phyloP scores from a whole-genome alignment of 352 stramenopile genomes.

The Thraustochytrium sp. region DNA sequence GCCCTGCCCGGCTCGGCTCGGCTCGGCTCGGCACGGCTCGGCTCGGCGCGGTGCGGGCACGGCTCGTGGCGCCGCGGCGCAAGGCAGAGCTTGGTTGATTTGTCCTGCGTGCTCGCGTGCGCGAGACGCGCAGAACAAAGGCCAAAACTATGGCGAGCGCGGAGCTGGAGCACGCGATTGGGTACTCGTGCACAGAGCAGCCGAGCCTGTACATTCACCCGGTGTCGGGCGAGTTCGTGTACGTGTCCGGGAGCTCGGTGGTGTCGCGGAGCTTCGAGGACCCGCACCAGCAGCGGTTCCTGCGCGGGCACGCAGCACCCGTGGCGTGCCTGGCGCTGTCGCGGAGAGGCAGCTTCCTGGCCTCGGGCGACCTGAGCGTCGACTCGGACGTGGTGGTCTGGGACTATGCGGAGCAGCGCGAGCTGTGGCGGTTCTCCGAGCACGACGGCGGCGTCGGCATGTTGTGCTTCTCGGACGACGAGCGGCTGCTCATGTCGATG shows the following conservation, averaged over 20 bases:
- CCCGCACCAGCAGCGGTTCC: slow-evolving; percentile 67
- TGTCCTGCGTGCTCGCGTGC: too few relatives aligned
- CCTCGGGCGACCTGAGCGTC: slow-evolving; percentile 69
- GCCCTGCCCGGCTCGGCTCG: too few relatives aligned
- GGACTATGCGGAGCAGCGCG: slow-evolving; percentile 64
- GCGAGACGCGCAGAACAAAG: too few relatives aligned
- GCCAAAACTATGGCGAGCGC: slow-evolving; percentile 53
- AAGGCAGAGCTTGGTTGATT: too few relatives aligned
- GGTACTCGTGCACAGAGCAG: slow-evolving; percentile 64
- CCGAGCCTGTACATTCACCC: slow-evolving; percentile 78
- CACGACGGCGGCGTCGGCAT: slow-evolving; percentile 78
- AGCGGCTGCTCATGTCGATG: slow-evolving; percentile 50
- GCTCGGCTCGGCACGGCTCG: too few relatives aligned
- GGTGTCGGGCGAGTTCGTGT: slow-evolving; percentile 69
- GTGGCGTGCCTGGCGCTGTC: slow-evolving; percentile 74
- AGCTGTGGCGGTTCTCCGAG: slow-evolving; percentile 74
- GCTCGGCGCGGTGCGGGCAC: too few relatives aligned
- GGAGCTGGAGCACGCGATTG: slow-evolving; percentile 86
- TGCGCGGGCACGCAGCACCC: slow-evolving; percentile 69
- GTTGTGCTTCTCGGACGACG: slow-evolving; percentile 81
- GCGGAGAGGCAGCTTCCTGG: slow-evolving; percentile 64
- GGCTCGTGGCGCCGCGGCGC: too few relatives aligned
- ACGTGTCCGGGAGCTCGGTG: slow-evolving; percentile 73
- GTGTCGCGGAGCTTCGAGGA: slow-evolving; percentile 67
- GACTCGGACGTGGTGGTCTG: slow-evolving; percentile 79